A percentile compares a stretch with the other conserved stretches of the same genome.
Conservation (phyloP, 2,329 filamentous ascomycete species). For the Xylaria digitata region DNA sequence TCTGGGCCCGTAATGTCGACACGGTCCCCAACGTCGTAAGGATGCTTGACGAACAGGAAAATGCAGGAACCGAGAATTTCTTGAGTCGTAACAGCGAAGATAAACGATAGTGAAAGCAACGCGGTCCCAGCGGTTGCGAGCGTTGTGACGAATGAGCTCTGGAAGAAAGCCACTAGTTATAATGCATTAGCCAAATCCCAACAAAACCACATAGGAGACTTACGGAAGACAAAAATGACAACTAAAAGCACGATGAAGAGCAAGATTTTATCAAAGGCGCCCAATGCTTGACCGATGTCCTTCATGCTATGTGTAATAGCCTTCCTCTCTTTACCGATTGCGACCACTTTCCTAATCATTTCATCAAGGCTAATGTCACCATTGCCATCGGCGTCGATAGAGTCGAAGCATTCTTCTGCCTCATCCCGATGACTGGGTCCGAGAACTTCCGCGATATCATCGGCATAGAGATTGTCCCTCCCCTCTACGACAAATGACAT, state of each 20-base stretch:
- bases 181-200: constrained; percentile 26
- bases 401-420: constrained; percentile 85
- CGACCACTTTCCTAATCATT: constrained; percentile 88
- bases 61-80: constrained; percentile 98
- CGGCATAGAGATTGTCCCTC: constrained; percentile 78
- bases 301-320: constrained; percentile 94
- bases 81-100: constrained; percentile 90
- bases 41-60: constrained; percentile 98
- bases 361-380: constrained; percentile 96
- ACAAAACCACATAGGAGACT: constrained; percentile 48
- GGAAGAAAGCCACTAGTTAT: constrained; percentile 82
- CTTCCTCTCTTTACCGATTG: constrained; percentile 87
- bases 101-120: constrained; percentile 93
- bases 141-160: constrained; percentile 84
- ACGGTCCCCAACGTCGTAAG: constrained; percentile 94
- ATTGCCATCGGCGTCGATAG: constrained; percentile 87
- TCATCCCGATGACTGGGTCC: constrained; percentile 78
- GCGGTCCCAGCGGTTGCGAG: constrained; percentile 91
- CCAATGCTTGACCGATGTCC: constrained; percentile 94
- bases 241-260: constrained; percentile 84
- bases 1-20: constrained; percentile 77
- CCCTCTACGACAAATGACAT: constrained; percentile 98
- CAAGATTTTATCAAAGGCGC: constrained; percentile 88
- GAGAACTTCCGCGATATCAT: constrained; percentile 90
- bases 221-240: constrained; percentile 83